These are phyloP conservation scores for Pseudozyma tsukubaensis DNA, from an alignment of 1,284 basidiomycete species.

Conservation along the genomic window DNA sequence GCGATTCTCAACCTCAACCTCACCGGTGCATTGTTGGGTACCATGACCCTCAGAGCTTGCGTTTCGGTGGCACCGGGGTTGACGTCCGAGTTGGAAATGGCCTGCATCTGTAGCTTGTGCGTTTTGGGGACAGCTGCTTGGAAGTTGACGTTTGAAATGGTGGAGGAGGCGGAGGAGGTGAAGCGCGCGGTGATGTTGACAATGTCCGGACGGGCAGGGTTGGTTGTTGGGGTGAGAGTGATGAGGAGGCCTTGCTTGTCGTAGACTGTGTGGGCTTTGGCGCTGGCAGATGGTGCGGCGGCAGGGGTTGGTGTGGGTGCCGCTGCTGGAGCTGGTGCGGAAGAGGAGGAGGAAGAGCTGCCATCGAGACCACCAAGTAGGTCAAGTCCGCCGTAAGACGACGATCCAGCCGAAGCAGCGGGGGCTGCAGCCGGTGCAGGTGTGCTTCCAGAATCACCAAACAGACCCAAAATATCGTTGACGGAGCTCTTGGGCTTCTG, in stretches of 20 bases:
- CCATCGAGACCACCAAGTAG: conserved; percentile 59
- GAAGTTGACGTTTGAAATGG: conserved; percentile 78
- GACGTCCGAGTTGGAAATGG: conserved; percentile 88
- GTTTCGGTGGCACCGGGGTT: conserved; percentile 84
- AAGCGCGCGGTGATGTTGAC: conserved; percentile 92
- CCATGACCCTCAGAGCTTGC: conserved; percentile 92
- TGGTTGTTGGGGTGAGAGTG: conserved; percentile 86
- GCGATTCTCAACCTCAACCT: conserved; percentile 87
- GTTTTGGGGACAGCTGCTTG: conserved; percentile 99
- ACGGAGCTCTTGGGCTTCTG: conserved; percentile 74
- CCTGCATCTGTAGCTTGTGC: conserved; percentile 97
- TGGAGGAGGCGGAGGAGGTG: conserved; percentile 75
- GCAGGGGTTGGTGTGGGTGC: conserved; percentile 31
- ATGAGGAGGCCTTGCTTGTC: conserved; percentile 90
- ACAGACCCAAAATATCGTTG: conserved; percentile 91
- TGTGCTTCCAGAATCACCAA: conserved; percentile 73
- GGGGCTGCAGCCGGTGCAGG: conserved; percentile 64
- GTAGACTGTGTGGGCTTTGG: conserved; percentile 83
- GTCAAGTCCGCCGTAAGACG: conserved; percentile 55
- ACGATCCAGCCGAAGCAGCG: conserved; percentile 20
- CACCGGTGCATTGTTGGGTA: conserved; percentile 83
- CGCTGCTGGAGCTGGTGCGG: conserved; percentile 80
- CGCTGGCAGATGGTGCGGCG: conserved; percentile 66
- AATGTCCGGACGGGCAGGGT: conserved; percentile 81
- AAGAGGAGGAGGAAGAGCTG: conserved; percentile 17